phyloP scores from a whole-genome alignment of 257 asterid species.

The Ilex aquifolium region DNA sequence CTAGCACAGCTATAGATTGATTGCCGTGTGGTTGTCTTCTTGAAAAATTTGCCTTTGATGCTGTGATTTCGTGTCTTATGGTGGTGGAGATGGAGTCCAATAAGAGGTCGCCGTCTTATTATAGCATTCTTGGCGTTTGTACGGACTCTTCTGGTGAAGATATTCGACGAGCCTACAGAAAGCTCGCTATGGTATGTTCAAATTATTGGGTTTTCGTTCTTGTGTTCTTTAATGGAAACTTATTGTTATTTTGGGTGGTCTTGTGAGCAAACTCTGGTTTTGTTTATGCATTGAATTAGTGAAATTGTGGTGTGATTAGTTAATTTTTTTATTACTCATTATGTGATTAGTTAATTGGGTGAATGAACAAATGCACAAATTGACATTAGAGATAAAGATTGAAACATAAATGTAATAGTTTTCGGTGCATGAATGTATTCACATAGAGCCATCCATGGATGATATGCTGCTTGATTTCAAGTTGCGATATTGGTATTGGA shows the following conservation, averaged over 20 bases:
- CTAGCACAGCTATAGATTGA: too few relatives aligned
- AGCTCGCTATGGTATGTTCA: slow-evolving; percentile 69
- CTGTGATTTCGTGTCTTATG: too few relatives aligned
- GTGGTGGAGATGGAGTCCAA: slow-evolving; percentile 25
- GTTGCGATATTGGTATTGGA: too few relatives aligned
- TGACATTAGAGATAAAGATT: too few relatives aligned
- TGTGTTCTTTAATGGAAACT: too few relatives aligned
- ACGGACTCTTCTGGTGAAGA: slow-evolving; percentile 53
- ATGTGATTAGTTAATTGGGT: neutral
- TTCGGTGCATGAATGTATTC: neutral
- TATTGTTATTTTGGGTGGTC: neutral
- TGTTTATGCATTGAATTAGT: neutral
- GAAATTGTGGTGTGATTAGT: neutral
- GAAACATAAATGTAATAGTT: neutral
- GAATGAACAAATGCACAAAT: too few relatives aligned
- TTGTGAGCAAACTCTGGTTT: neutral
- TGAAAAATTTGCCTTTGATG: too few relatives aligned
- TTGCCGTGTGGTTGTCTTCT: too few relatives aligned
- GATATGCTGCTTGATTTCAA: too few relatives aligned
- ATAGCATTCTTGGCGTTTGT: slow-evolving; percentile 54
- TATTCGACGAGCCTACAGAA: slow-evolving; percentile 67
- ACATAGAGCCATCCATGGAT: too few relatives aligned
- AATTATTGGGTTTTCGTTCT: too few relatives aligned
- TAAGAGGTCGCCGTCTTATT: slow-evolving; percentile 31
- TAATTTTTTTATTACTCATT: neutral